Evolutionary conservation across 139 green algal genomes (phyloP).

Genomic region (Trebouxia sp.): DNA sequence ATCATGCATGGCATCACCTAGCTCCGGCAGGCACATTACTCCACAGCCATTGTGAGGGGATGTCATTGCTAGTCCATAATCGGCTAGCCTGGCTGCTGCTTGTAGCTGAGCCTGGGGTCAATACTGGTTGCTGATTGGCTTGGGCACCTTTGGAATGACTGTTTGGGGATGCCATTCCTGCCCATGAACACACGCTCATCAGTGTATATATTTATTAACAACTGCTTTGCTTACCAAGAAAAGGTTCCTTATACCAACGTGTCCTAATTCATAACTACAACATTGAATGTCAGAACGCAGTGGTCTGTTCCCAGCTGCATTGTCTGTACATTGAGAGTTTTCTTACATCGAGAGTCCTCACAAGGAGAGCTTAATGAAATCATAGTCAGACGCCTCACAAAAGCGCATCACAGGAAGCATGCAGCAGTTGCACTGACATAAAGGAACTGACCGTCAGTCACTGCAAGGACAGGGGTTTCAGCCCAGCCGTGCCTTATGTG

Average conservation of each 20-base stretch:
- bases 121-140: background rate
- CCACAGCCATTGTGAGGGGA: slow-evolving; percentile 34
- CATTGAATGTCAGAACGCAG: too few species aligned
- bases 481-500: slow-evolving; percentile 5
- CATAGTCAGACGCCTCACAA: too few species aligned
- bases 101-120: background rate
- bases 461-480: slow-evolving; percentile 19
- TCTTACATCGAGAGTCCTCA: too few species aligned
- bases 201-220: too few species aligned
- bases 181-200: too few species aligned
- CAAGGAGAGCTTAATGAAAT: too few species aligned
- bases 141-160: background rate
- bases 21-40: slow-evolving; percentile 7
- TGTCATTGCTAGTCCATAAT: slow-evolving; percentile 40
- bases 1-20: background rate
- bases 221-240: too few species aligned
- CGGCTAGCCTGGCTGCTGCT: background rate
- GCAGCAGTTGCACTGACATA: background rate
- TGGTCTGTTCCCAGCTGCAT: too few species aligned
- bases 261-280: too few species aligned
- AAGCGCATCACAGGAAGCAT: too few species aligned
- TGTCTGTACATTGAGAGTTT: too few species aligned
- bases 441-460: background rate
- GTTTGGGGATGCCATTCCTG: background rate
- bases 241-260: too few species aligned